Evolutionary conservation across 257 asterid genomes (phyloP), one percentile per base, ranked within the genome.

Genomic region (Eucommia ulmoides): DNA sequence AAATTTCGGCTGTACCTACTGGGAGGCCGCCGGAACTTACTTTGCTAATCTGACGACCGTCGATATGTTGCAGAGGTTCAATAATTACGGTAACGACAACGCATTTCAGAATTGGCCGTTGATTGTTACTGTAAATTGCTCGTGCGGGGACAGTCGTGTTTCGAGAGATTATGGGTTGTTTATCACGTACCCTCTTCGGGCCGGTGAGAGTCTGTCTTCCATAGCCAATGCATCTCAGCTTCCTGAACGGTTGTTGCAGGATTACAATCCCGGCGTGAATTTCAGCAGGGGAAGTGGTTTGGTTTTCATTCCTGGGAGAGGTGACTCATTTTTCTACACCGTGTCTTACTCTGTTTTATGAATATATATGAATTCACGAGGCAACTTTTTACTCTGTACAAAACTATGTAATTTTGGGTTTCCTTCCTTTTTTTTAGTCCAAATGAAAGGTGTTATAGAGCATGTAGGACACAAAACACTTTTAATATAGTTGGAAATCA

Each of bases 151-250:
- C 53, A 52, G 71, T 20, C 50, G 47, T 5, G 93, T 80, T 12
- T 83, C 94, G 2, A n/a, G n/a, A n/a, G 56, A 54, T 41, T 80
- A 80, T 38, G 88, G 85, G 20, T 54, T 80, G 58, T 83, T 83
- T 19, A 23, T 80, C 16, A 62, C 88, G 2, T 83, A 80, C 59
- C 75, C 92, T 33, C 71, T 83, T 58, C 80, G 79, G 0, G 53
- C 52, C n/a, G 76, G 78, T 1, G 54, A 81, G 73, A 66, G 33
- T 55, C 57, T 55, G 56, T 45, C 63, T 23, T 44, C 64, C 0
- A 2, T 84, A 53, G 78, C 74, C 3, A 64, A 38, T 55, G 67
- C 53, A 1, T 33, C 53, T 49, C 55, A 57, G 33, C 67, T 81
- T 26, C 57, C 78, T 50, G 80, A 65, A 23, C 51, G 45, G 42